Percentiles rank a stretch among this genome's conserved stretches.
Evolutionary conservation across 345 rosid species (phyloP).

Genomic region (Brassica carinata): DNA sequence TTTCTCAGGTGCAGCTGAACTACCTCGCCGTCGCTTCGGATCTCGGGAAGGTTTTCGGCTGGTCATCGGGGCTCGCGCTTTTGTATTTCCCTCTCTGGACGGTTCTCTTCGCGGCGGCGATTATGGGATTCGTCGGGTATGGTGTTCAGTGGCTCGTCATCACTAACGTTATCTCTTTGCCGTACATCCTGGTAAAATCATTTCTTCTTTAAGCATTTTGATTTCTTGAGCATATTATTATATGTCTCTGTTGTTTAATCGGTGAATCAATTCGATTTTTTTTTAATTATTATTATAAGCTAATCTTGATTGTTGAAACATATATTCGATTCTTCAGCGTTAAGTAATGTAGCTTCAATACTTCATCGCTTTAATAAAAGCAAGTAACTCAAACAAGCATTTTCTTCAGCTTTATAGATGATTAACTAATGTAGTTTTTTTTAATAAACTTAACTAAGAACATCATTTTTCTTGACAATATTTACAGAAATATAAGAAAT

Average conservation of each 20-base stretch:
- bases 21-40: conserved; percentile 93
- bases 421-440: not conserved
- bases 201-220: not conserved
- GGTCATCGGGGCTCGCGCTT: conserved; percentile 92
- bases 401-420: not conserved
- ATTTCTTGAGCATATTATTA: not conserved
- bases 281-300: not conserved
- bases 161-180: conserved; percentile 57
- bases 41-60: conserved; percentile 87
- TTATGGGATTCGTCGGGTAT: conserved; percentile 83
- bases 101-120: conserved; percentile 81
- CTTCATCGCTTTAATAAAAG: not conserved
- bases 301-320: not conserved
- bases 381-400: not conserved
- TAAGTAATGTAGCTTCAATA: not conserved
- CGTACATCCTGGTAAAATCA: conserved; percentile 67
- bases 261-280: not conserved
- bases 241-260: not conserved
- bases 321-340: not conserved
- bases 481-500: not conserved
- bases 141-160: conserved; percentile 91
- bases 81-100: conserved; percentile 70
- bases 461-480: not conserved
- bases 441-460: not conserved
- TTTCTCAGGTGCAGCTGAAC: conserved; percentile 89